A percentile compares a stretch with the other conserved stretches of the same genome.
phyloP scores from a whole-genome alignment of 2,329 filamentous ascomycete species.

The Microcyclospora pomicola region DNA sequence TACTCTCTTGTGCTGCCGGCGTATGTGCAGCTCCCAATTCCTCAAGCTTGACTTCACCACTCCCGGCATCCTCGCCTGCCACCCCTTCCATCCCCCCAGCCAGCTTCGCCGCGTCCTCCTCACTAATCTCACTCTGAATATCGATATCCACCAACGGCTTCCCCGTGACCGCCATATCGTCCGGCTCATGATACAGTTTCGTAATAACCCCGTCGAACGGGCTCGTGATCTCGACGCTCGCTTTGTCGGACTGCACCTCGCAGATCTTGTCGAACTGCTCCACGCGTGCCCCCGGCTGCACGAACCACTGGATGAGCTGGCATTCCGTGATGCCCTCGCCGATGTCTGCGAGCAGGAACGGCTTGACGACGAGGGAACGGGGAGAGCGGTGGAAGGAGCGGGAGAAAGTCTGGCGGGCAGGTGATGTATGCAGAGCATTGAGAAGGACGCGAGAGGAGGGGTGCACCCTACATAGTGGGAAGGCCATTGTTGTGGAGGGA shows the following conservation, averaged over 20 bases:
- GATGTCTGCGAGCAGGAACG: constrained; percentile 72
- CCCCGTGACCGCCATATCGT: constrained; percentile 91
- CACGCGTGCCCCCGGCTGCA: constrained; percentile 84
- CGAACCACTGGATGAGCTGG: constrained; percentile 99
- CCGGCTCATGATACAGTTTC: constrained; percentile 87
- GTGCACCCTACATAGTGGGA: no score
- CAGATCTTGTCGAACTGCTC: constrained; percentile 97
- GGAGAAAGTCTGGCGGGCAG: constrained; percentile 8
- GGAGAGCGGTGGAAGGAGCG: constrained; percentile 17
- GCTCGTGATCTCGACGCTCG: constrained; percentile 67
- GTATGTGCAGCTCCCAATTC: constrained; percentile 6
- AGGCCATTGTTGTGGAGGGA: no score
- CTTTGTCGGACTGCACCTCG: constrained; percentile 97
- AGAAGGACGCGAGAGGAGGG: no score
- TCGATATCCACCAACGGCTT: constrained; percentile 90
- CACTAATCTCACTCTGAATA: constrained; percentile 62
- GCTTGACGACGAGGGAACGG: constrained; percentile 46
- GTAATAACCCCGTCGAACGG: constrained; percentile 91
- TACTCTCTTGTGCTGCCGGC: background rate
- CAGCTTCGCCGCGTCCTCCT: constrained; percentile 40
- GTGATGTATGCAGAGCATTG: no score
- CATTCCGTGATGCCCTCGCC: constrained; percentile 95
- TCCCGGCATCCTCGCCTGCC: constrained; percentile 11
- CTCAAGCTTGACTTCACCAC: constrained; percentile 7
- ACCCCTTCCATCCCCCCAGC: constrained; percentile 8